Conservation (phyloP, 441 rosid species). For the Hura crepitans region DNA sequence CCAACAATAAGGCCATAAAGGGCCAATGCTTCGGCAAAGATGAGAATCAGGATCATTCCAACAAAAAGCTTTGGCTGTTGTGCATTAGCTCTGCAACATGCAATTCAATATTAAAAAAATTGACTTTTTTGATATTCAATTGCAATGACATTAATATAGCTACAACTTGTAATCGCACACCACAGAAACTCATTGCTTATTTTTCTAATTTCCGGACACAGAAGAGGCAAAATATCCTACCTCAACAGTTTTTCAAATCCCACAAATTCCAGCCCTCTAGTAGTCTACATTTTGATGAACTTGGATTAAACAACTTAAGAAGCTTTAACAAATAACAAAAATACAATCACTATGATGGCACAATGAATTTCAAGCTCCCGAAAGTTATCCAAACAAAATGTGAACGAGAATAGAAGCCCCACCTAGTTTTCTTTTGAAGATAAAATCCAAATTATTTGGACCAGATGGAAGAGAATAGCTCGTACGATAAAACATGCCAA, state of each 20-base stretch:
- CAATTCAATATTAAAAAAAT: no score
- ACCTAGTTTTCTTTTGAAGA: neutral
- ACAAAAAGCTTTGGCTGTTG: slow-evolving; percentile 72
- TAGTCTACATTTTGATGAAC: neutral
- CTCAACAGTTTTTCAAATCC: neutral
- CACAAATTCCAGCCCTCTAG: neutral
- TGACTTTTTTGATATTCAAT: no score
- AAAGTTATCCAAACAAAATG: neutral
- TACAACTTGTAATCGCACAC: neutral
- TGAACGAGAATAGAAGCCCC: neutral
- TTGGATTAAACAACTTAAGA: neutral
- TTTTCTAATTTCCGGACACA: neutral
- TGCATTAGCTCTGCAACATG: slow-evolving; percentile 74
- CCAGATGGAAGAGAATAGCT: neutral
- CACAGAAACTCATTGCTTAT: neutral
- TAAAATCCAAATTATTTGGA: neutral
- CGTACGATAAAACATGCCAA: neutral
- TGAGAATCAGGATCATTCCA: slow-evolving; percentile 48
- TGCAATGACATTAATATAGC: neutral
- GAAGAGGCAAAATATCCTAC: neutral
- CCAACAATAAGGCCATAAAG: slow-evolving; percentile 79
- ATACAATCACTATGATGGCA: no score
- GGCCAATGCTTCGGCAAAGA: slow-evolving; percentile 83
- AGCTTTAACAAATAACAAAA: neutral
- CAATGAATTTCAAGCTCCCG: neutral